Evolutionary conservation across 352 stramenopile species (phyloP).

Genomic region (Globisporangium acanthophoron): DNA sequence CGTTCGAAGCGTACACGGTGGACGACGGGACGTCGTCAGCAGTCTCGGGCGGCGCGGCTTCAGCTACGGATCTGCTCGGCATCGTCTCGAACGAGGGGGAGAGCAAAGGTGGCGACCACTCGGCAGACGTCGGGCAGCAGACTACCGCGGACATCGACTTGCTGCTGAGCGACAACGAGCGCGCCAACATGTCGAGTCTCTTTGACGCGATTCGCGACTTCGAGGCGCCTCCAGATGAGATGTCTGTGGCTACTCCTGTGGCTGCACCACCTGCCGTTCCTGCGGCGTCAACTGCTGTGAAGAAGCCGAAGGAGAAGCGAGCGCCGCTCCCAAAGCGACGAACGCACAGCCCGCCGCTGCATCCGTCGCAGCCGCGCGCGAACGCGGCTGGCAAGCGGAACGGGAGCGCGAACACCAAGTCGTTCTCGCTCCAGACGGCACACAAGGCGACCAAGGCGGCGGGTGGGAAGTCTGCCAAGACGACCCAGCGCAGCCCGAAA

Average conservation of each 20-base stretch:
- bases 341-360: slow-evolving; percentile 15
- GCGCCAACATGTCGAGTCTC: slow-evolving; percentile 47
- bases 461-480: slow-evolving; percentile 19
- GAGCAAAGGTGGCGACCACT: slow-evolving; percentile 1
- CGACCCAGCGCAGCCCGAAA: neutral
- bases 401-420: neutral
- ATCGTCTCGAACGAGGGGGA: neutral
- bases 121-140: neutral
- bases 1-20: slow-evolving; percentile 17
- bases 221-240: slow-evolving; percentile 23
- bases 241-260: neutral
- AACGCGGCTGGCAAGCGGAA: neutral
- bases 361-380: slow-evolving; percentile 9
- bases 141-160: slow-evolving; percentile 34
- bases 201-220: slow-evolving; percentile 75
- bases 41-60: neutral
- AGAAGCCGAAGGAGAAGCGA: slow-evolving; percentile 14
- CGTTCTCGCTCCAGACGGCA: slow-evolving; percentile 17
- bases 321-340: slow-evolving; percentile 17
- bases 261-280: slow-evolving; percentile 3
- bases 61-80: neutral
- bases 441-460: neutral
- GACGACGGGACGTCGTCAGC: neutral
- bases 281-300: slow-evolving; percentile 3
- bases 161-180: slow-evolving; percentile 60